Conservation (phyloP, 345 rosid species). For the Murraya paniculata region DNA sequence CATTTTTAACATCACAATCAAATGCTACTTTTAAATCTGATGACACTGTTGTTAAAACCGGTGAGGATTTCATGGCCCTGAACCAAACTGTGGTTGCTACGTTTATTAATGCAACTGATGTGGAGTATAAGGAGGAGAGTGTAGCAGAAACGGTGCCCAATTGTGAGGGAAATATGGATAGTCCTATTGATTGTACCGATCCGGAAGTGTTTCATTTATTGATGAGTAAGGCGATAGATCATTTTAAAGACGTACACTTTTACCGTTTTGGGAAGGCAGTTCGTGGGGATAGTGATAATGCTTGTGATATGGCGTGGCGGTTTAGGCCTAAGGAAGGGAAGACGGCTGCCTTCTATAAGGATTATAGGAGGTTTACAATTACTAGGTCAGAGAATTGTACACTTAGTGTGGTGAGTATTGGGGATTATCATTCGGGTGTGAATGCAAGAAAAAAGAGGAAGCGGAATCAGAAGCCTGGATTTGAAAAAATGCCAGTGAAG, state of each 20-base stretch:
- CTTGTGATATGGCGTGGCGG: conserved; percentile 94
- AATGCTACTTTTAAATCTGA: conserved; percentile 83
- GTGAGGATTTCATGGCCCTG: conserved; percentile 80
- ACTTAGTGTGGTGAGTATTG: conserved; percentile 51
- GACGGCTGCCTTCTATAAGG: conserved; percentile 80
- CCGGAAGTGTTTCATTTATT: conserved; percentile 78
- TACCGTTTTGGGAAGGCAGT: conserved; percentile 83
- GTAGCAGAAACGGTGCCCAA: conserved; percentile 4
- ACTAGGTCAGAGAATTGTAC: conserved; percentile 64
- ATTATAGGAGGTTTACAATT: conserved; percentile 75
- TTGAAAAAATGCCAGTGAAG: conserved; percentile 41
- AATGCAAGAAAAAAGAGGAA: conserved; percentile 91
- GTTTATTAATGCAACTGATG: conserved; percentile 66
- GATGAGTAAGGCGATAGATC: conserved; percentile 80
- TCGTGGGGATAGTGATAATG: conserved; percentile 45
- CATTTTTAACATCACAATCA: conserved; percentile 72
- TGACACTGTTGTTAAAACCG: conserved; percentile 65
- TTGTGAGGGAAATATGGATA: conserved; percentile 38
- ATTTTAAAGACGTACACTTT: conserved; percentile 81
- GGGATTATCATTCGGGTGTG: conserved; percentile 87
- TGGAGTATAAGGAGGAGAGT: conserved; percentile 29
- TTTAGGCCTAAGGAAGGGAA: conserved; percentile 96
- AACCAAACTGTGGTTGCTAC: conserved; percentile 67
- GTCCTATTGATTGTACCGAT: conserved; percentile 77
- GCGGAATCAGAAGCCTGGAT: conserved; percentile 60